Evolutionary conservation across 2,329 filamentous ascomycete genomes (phyloP), one percentile per base, ranked within the genome.

Genomic region (Trichoderma atrobrunneum): DNA sequence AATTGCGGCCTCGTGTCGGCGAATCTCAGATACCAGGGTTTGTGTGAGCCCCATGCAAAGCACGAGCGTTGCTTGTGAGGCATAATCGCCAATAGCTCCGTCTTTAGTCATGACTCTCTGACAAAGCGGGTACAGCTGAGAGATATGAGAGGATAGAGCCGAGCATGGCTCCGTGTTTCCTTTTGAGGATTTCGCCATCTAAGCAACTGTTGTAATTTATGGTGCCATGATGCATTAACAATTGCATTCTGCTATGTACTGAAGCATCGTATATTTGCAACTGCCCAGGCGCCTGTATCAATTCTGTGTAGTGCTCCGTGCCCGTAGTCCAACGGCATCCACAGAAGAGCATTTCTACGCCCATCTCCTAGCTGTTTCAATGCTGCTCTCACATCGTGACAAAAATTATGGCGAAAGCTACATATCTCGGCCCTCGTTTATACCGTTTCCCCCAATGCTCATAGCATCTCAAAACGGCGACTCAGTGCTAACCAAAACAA

Each of bases 401-500:
- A n/a, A 10, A 51, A 51, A 51, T 14, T 21, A 51, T 51, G n/a
- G 10, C 43, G n/a, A 51, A 18, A 51, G 43, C 10, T 1, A 21
- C 3, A 48, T 12, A 5, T 11, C 43, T 21, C n/a, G n/a, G n/a
- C n/a, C n/a, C 10, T 12, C 11, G 10, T 21, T 10, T 12, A 11
- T 51, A 5, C 57, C 18, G 0, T 60, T 34, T 60, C 24, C 18
- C 21, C 18, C 48, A 24, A 54, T 54, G 21, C 30, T 4, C 2
- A 30, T 59, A 18, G 7, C 1, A 3, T 60, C 12, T 56, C 32
- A 70, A 32, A 69, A 14, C 7, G 60, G 73, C 14, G 68, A 75
- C 5, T 54, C 62, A 73, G 76, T 76, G 34, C 82, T 81, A 28
- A 77, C 82, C 39, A 86, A 75, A 43, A 85, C 84, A 51, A 84